Base-by-base conservation (phyloP, 805 yeast genomes). In the Saccharomycopsis guyanensis region DNA sequence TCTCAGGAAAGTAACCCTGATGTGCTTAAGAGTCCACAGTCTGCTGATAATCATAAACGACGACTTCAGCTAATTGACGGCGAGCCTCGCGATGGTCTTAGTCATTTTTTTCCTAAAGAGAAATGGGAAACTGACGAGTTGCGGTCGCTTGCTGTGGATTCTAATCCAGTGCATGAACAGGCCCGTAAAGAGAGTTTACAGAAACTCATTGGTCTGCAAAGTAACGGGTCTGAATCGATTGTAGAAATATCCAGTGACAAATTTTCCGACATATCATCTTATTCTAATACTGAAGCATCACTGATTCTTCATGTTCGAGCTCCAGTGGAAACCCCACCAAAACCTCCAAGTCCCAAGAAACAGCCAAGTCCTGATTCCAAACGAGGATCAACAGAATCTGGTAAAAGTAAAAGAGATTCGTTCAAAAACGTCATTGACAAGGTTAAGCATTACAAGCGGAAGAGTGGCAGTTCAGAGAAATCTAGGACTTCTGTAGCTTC, bases 131-230 rank as follows among this genome's bases (percentile, higher is more conserved):
- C 29, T 12, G 15, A 35, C 20, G 13, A 31, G 23, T 40, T 25
- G 15, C 36, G 32, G 32, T n/a, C 32, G 16, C 37, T 24, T 12
- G 19, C 7, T 25, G 18, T 20, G 22, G 37, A 27, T 19, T 23
- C 24, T 24, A n/a, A 31, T 36, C 40, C 40, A 16, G 19, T 13
- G 27, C 24, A 40, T 40, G 41, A 13, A 6, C 44, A 40, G 25
- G 41, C 35, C 7, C 8, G 49, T 25, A 36, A 41, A 23, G 34
- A 46, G 32, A 46, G 49, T 29, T 29, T 46, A 20, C 46, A 41
- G 34, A 46, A 35, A 34, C 41, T 46, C 18, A n/a, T 46, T 2
- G 46, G 49, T 19, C 13, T 36, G 7, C 13, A 39, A 6, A 10
- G 6, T n/a, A 7, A 7, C 6, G 7, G 7, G 8, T 6, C 6